Evolutionary conservation across 164 flowering plant genomes (phyloP), one percentile per base, ranked within the genome.

Genomic region (Buxus sempervirens): DNA sequence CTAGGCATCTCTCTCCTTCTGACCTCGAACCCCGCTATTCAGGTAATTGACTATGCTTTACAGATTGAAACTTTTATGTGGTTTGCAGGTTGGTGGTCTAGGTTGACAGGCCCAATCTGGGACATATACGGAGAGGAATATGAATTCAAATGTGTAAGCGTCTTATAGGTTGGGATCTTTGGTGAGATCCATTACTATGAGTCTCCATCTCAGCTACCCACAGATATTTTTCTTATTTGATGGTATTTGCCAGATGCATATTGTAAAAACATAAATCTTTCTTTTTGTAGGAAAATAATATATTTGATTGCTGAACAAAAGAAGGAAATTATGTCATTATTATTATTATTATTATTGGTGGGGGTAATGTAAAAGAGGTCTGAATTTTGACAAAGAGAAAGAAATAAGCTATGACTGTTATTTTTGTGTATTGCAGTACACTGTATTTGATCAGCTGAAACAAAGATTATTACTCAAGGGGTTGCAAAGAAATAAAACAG

Each of bases 371-470:
- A 32, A 32, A 32, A 7, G 38, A 32, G 38, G 7, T 32, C 38
- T 64, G 51, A 26, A 23, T 18, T 70, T n/a, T 51, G 28, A 24
- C 12, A 38, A 26, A 24, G 12, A 58, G 27, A 20, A 24, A 58
- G 61, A 26, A 26, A 7, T 16, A 58, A 26, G 15, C 1, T 21
- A 14, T 8, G 41, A 15, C 25, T 45, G 12, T 10, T 5, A 45
- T 45, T 45, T 4, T 45, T 54, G 20, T 10, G 15, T 55, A 19
- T 16, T 71, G 73, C 89, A 90, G 97, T 91, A 88, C 76, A 92
- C 91, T 5, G 91, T 79, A n/a, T 92, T 92, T 76, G 97, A 92
- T 85, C 97, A 92, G 75, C 78, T 92, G 72, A 92, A 92, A 73
- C 80, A 69, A 65, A 82, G 90, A 76, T 60, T n/a, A n/a, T n/a